Evolutionary conservation across 2,329 filamentous ascomycete genomes (phyloP).

Genomic region (Fusarium continuum): DNA sequence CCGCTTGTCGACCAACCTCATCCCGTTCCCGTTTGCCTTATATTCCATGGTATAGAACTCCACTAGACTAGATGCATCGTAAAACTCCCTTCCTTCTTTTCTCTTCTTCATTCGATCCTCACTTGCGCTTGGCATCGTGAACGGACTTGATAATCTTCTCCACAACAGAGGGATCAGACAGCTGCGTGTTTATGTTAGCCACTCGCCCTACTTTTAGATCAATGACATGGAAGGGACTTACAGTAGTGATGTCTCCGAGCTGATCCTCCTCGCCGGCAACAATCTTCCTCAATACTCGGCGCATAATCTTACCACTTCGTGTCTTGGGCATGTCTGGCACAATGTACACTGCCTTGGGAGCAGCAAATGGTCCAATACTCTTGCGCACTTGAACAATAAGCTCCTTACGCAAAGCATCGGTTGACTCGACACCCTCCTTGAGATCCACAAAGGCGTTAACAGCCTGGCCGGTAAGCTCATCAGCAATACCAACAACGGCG

Average conservation of each 20-base stretch:
- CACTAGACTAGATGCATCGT: slow-evolving; percentile 32
- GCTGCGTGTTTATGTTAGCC: slow-evolving; percentile 57
- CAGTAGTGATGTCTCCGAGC: slow-evolving; percentile 90
- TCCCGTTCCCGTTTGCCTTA: slow-evolving; percentile 31
- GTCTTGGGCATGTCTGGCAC: slow-evolving; percentile 97
- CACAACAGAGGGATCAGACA: slow-evolving; percentile 90
- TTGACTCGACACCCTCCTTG: slow-evolving; percentile 82
- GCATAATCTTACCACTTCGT: slow-evolving; percentile 98
- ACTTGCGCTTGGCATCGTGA: slow-evolving; percentile 68
- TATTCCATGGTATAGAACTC: slow-evolving; percentile 45
- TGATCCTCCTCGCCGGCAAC: slow-evolving; percentile 96
- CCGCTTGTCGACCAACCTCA: slow-evolving; percentile 17
- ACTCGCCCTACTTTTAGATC: not conserved
- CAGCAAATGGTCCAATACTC: slow-evolving; percentile 96
- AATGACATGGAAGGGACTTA: slow-evolving; percentile 58
- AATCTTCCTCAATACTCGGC: slow-evolving; percentile 96
- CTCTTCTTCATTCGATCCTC: slow-evolving; percentile 30
- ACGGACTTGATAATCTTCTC: slow-evolving; percentile 88
- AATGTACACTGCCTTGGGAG: slow-evolving; percentile 90
- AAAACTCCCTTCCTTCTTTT: not conserved
- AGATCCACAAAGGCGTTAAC: slow-evolving; percentile 96
- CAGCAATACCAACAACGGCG: slow-evolving; percentile 90
- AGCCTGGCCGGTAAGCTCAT: slow-evolving; percentile 95
- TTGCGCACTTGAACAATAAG: slow-evolving; percentile 94
- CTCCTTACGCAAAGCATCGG: slow-evolving; percentile 88